Evolutionary conservation across 2,329 filamentous ascomycete species (phyloP).

Genomic region (Aspergillus fumigatus): DNA sequence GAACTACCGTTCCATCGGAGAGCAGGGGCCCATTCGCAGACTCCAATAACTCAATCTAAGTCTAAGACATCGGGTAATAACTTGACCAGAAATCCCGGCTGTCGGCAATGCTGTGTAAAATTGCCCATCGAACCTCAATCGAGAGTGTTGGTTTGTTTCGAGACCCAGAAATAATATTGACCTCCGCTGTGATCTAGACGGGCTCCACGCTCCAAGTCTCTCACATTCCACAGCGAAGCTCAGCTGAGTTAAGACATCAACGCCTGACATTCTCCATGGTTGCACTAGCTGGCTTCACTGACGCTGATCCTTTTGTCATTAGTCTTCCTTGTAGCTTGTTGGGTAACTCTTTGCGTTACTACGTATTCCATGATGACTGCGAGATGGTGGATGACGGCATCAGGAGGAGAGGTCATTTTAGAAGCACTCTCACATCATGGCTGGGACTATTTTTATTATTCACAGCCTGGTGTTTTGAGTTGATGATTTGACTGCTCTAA

Average conservation of each 20-base stretch:
- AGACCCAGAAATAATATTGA: not conserved
- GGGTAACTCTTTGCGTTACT: not conserved
- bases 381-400: constrained; percentile 16
- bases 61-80: not conserved
- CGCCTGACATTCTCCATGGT: constrained; percentile 15
- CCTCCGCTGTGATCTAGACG: not conserved
- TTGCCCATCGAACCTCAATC: not conserved
- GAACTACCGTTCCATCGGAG: constrained; percentile 14
- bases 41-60: not conserved
- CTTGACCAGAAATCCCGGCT: not conserved
- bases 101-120: not conserved
- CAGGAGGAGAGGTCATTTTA: not conserved
- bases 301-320: not conserved
- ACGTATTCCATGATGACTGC: not conserved
- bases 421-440: not conserved
- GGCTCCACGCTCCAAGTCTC: not conserved
- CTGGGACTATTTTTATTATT: not conserved
- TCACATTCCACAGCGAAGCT: constrained; percentile 8
- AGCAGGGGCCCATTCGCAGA: not conserved
- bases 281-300: constrained; percentile 2
- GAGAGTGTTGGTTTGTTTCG: not conserved
- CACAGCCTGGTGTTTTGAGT: not conserved
- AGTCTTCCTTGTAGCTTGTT: not conserved
- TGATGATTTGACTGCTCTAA: not conserved
- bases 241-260: not conserved